phyloP scores from a whole-genome alignment of 2,329 filamentous ascomycete genomes.

The Cladosporium sp. region DNA sequence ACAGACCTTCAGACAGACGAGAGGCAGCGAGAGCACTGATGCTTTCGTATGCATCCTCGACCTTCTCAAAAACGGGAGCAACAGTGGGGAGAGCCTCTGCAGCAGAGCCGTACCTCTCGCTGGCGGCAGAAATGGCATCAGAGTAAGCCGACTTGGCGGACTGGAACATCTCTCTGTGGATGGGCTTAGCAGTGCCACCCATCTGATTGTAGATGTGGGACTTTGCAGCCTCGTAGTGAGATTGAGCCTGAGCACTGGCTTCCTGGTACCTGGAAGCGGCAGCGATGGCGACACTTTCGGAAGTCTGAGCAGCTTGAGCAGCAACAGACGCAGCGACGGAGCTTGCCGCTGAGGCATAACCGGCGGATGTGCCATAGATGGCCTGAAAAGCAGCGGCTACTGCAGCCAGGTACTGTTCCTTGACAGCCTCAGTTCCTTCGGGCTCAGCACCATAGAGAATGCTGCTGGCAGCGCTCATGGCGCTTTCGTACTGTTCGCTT shows the following conservation, averaged over 20 bases:
- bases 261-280: slow-evolving; percentile 57
- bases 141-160: slow-evolving; percentile 68
- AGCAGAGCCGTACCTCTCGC: slow-evolving; percentile 53
- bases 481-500: slow-evolving; percentile 54
- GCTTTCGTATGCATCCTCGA: slow-evolving; percentile 49
- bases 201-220: slow-evolving; percentile 64
- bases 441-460: slow-evolving; percentile 46
- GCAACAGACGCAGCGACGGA: slow-evolving; percentile 30
- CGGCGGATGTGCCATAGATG: slow-evolving; percentile 50
- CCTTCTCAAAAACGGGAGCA: slow-evolving; percentile 24
- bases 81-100: slow-evolving; percentile 44
- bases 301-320: slow-evolving; percentile 14
- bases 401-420: slow-evolving; percentile 53
- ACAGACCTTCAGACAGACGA: slow-evolving; percentile 65
- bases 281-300: slow-evolving; percentile 44
- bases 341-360: slow-evolving; percentile 35
- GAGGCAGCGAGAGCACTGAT: slow-evolving; percentile 67
- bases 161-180: slow-evolving; percentile 64
- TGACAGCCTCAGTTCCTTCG: slow-evolving; percentile 48
- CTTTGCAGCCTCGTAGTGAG: slow-evolving; percentile 64
- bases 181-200: slow-evolving; percentile 64
- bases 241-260: slow-evolving; percentile 62
- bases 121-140: slow-evolving; percentile 59
- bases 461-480: slow-evolving; percentile 54
- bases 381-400: slow-evolving; percentile 57